A percentile compares a stretch with the other conserved stretches of the same genome.
These are phyloP conservation scores for Rhypophila decipiens DNA, from an alignment of 495 filamentous ascomycete species.

Conservation along the genomic window DNA sequence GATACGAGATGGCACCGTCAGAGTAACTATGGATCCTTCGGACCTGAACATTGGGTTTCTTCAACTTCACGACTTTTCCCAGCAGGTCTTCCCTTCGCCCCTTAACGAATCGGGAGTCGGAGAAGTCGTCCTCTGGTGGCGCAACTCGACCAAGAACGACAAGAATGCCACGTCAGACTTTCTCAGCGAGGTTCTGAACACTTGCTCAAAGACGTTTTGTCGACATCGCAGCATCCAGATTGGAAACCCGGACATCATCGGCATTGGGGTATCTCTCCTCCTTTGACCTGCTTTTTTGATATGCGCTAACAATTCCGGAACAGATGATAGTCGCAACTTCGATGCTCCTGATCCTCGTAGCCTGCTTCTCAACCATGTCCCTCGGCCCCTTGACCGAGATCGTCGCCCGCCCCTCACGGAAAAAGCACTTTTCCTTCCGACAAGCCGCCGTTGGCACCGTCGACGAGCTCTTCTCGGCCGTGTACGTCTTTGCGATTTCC, in stretches of 20 bases:
- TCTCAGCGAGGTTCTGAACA: constrained; percentile 6
- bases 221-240: constrained; percentile 8
- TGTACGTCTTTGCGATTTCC: constrained; percentile 13
- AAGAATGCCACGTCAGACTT: constrained; percentile 2
- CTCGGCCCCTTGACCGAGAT: constrained; percentile 7
- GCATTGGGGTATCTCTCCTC: constrained; percentile 5
- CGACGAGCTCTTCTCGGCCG: constrained; percentile 13
- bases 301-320: neutral
- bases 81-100: constrained; percentile 11
- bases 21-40: constrained; percentile 2
- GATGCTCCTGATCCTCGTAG: constrained; percentile 12
- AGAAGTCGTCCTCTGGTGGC: constrained; percentile 13
- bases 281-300: neutral
- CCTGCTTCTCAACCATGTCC: constrained; percentile 8
- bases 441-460: constrained; percentile 8
- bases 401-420: constrained; percentile 1
- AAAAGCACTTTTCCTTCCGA: constrained; percentile 14
- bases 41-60: constrained; percentile 7
- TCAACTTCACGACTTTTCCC: constrained; percentile 7
- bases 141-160: constrained; percentile 6
- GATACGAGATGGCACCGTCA: neutral
- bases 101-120: constrained; percentile 13
- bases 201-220: constrained; percentile 10
- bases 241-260: constrained; percentile 17
- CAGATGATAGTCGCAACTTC: constrained; percentile 14